Evolutionary conservation across 2,329 filamentous ascomycete species (phyloP), one percentile per base, ranked within the genome.

Genomic region (Aureobasidium vineae): DNA sequence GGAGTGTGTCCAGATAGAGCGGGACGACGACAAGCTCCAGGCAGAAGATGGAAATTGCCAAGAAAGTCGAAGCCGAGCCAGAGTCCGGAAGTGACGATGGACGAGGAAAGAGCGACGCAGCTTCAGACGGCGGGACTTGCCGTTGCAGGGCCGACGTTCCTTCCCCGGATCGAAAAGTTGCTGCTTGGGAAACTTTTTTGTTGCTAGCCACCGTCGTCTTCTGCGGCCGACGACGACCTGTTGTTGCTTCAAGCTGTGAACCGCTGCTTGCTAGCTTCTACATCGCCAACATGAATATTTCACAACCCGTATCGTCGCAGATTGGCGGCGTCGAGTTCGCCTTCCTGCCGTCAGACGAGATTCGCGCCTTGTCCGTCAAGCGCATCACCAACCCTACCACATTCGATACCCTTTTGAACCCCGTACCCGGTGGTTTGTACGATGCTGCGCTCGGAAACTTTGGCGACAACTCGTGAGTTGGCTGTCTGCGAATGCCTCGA

Each of bases 331-430:
- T 99, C 74, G 91, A 96, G 76, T 99, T 99, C 78, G 88, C 87
- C 53, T 91, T 96, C 75, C 86, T 98, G 71, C 87, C 90, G 23
- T 84, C 88, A 61, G 83, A 89, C 68, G 94, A 99, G 78, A 92
- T 99, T 76, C 88, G 88, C 76, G 85, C 88, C 68, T 87, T 98
- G 72, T 99, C 95, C 10, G 95, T 97, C 71, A 95, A 95, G 82
- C 88, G 88, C 78, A 96, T 99, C 73, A 90, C 96, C 75, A 96
- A 96, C 80, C 89, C 92, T 61, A 91, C 86, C 71, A 97, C 95
- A n/a, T 95, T 98, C 77, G 95, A 98, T 79, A 92, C 87, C 67
- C 86, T 97, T 66, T 84, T 96, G 71, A 93, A 97, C 73, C 93
- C 94, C 8, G 86, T 96, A 11, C 90, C 92, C 16, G 92, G 92